Evolutionary conservation across 2,329 filamentous ascomycete species (phyloP).

Genomic region (Colletotrichum godetiae): DNA sequence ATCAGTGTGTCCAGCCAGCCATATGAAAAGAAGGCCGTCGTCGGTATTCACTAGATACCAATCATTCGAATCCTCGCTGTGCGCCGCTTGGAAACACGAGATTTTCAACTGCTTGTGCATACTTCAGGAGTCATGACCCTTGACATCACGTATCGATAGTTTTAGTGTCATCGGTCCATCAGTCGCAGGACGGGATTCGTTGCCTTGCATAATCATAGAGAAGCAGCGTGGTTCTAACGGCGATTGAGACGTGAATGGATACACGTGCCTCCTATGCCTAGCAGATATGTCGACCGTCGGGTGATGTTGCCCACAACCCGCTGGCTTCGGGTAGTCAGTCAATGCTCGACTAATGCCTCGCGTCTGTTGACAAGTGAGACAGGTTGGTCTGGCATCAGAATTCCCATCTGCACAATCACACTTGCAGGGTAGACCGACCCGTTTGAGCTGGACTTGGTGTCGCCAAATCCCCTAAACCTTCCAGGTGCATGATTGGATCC

Average conservation of each 20-base stretch:
- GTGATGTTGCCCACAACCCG: background rate
- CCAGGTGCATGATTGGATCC: no score
- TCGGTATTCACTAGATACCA: background rate
- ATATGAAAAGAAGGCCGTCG: background rate
- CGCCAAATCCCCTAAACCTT: no score
- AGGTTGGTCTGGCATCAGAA: background rate
- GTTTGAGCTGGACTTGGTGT: no score
- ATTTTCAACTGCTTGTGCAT: background rate
- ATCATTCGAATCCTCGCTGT: background rate
- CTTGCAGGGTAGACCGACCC: no score
- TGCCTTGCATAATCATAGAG: background rate
- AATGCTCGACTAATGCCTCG: background rate
- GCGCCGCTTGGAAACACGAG: background rate
- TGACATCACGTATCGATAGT: background rate
- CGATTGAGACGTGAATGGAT: background rate
- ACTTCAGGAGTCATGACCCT: background rate
- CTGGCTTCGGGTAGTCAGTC: background rate
- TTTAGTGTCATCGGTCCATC: background rate
- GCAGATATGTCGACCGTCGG: background rate
- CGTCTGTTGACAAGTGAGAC: constrained; percentile 1
- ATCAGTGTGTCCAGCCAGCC: background rate
- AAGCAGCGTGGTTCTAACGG: background rate
- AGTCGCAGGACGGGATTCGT: background rate
- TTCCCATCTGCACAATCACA: no score
- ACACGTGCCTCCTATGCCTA: background rate